phyloP scores from a whole-genome alignment of 306 rosid species.

The Arachis hypogaea region DNA sequence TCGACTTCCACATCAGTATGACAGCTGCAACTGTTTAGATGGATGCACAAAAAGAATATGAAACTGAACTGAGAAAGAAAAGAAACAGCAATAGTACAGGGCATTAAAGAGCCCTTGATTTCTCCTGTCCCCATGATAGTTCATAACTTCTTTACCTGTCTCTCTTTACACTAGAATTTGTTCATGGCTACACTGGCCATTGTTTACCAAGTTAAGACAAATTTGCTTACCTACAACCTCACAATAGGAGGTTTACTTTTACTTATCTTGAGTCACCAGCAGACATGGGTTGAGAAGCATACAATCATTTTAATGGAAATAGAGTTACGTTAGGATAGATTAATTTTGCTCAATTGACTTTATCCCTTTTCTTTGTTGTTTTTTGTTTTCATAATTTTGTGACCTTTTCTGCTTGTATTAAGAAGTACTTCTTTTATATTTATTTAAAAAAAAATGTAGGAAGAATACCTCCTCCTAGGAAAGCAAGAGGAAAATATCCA shows the following conservation, averaged over 20 bases:
- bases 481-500: constrained; percentile 24
- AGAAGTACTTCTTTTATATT: constrained; percentile 1
- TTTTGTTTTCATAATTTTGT: not conserved
- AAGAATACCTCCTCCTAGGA: constrained; percentile 14
- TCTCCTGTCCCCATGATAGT: not conserved
- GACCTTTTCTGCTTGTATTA: not conserved
- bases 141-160: not conserved
- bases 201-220: not conserved
- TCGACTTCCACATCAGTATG: not conserved
- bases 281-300: not conserved
- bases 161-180: not conserved
- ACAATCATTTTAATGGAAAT: not conserved
- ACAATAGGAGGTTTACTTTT: too few species aligned
- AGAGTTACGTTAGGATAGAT: not conserved
- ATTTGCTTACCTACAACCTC: not conserved
- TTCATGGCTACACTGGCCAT: not conserved
- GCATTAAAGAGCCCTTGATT: not conserved
- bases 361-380: not conserved
- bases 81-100: not conserved
- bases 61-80: not conserved
- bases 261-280: too few species aligned
- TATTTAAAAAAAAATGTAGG: not conserved
- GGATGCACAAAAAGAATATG: not conserved
- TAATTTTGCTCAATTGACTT: constrained; percentile 6
- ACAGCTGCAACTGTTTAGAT: not conserved